Evolutionary conservation across 1,284 basidiomycete genomes (phyloP).

Genomic region (Cerioporus squamosus): DNA sequence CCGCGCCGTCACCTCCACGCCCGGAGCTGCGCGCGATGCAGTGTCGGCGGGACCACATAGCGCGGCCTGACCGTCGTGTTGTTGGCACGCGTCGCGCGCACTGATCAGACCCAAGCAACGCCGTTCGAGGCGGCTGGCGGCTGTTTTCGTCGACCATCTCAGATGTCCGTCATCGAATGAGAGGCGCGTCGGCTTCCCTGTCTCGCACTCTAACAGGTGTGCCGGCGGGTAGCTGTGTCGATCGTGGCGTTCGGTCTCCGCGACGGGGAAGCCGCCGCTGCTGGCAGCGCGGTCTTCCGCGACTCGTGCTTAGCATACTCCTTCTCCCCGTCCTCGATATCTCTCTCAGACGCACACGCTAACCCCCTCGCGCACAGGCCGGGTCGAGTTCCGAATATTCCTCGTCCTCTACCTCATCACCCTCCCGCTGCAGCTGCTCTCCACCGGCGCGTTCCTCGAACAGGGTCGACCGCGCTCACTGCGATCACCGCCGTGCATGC

Average conservation of each 20-base stretch:
- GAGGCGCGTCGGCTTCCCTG: background rate
- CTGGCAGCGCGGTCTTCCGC: too few relatives aligned
- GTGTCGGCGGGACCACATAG: too few relatives aligned
- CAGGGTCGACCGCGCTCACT: constrained; percentile 75
- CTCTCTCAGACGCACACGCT: background rate
- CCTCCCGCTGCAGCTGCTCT: constrained; percentile 77
- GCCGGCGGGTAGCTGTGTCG: background rate
- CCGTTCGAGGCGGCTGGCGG: too few relatives aligned
- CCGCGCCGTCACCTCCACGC: too few relatives aligned
- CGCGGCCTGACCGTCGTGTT: too few relatives aligned
- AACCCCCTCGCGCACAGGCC: constrained; percentile 48
- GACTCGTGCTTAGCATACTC: too few relatives aligned
- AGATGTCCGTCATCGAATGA: too few relatives aligned
- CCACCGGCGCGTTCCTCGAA: constrained; percentile 74
- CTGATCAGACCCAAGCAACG: too few relatives aligned
- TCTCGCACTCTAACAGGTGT: too few relatives aligned
- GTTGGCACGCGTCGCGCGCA: too few relatives aligned
- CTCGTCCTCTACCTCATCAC: constrained; percentile 71
- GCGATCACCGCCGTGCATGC: constrained; percentile 78
- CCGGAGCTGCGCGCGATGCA: too few relatives aligned
- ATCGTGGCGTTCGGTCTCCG: background rate
- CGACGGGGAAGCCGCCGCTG: background rate
- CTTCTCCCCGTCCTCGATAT: background rate
- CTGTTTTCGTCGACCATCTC: too few relatives aligned
- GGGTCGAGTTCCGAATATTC: constrained; percentile 70